Evolutionary conservation across 257 asterid genomes (phyloP).

Genomic region (Solanum stenotomum): DNA sequence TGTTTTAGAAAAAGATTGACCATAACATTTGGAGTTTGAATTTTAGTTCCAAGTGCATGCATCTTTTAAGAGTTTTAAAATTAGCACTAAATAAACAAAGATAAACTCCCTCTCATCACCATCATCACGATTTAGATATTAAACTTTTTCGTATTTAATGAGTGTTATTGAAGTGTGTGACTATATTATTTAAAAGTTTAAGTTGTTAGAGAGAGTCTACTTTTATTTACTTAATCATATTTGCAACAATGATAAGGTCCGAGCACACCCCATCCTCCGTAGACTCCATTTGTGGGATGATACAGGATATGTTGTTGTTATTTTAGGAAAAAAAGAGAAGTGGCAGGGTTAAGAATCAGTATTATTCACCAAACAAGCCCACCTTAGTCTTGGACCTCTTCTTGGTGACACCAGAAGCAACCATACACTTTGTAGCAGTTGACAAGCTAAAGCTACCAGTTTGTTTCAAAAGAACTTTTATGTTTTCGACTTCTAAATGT

Average conservation of each 20-base stretch:
- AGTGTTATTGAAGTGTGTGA: neutral
- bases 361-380: neutral
- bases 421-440: neutral
- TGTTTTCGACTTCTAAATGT: neutral
- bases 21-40: neutral
- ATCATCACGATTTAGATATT: neutral
- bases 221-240: neutral
- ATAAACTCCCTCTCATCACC: neutral
- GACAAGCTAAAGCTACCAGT: neutral
- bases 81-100: neutral
- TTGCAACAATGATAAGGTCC: neutral
- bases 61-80: neutral
- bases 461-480: neutral
- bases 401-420: neutral
- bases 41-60: neutral
- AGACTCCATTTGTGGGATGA: neutral
- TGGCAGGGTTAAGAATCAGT: neutral
- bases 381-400: neutral
- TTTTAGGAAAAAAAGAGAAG: neutral
- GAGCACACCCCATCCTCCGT: neutral
- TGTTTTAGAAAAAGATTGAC: neutral
- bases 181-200: neutral
- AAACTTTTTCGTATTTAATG: neutral
- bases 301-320: neutral
- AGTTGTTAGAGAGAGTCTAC: neutral